phyloP scores from a whole-genome alignment of 306 rosid genomes.

The Adenanthera pavonina region DNA sequence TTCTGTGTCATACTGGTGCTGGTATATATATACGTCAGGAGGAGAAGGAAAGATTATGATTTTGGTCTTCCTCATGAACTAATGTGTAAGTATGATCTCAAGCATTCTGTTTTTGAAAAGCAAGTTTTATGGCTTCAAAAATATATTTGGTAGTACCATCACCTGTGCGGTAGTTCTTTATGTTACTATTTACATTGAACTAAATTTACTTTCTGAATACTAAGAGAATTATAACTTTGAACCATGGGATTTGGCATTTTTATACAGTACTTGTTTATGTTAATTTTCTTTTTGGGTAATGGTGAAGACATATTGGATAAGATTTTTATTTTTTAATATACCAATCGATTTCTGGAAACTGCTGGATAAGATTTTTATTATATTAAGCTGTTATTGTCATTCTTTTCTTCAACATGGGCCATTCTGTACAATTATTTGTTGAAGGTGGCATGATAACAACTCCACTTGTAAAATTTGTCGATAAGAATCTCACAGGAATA shows the following conservation, averaged over 20 bases:
- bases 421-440: background rate
- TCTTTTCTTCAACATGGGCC: background rate
- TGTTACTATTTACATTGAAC: background rate
- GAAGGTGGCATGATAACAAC: background rate
- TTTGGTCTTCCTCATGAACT: constrained; percentile 91
- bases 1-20: constrained; percentile 63
- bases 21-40: constrained; percentile 73
- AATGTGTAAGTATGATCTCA: constrained; percentile 66
- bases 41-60: constrained; percentile 83
- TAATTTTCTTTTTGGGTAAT: background rate
- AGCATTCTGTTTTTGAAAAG: constrained; percentile 22
- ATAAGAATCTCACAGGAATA: background rate
- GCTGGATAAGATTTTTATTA: background rate
- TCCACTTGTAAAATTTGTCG: background rate
- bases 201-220: background rate
- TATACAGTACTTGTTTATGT: background rate
- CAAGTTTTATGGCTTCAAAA: background rate
- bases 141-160: background rate
- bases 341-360: too few relatives aligned
- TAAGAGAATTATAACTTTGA: background rate
- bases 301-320: background rate
- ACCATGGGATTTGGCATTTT: background rate
- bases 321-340: background rate
- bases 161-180: background rate
- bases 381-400: background rate